phyloP scores from a whole-genome alignment of 2,329 filamentous ascomycete species.

The Grosmannia serpens region DNA sequence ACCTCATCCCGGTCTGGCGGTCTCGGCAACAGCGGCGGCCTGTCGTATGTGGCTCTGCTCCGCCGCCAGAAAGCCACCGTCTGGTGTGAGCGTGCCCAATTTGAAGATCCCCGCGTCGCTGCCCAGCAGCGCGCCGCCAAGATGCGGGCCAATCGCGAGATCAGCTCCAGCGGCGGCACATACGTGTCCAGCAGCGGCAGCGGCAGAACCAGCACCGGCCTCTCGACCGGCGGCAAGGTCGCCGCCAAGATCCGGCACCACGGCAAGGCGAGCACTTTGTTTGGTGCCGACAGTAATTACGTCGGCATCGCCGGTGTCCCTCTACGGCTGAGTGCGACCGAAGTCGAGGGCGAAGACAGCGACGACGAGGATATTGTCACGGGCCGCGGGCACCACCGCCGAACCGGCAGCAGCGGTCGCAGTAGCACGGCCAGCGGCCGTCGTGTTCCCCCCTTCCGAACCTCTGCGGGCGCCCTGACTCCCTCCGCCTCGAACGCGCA shows the following conservation, averaged over 20 bases:
- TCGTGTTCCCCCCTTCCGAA: conserved; percentile 36
- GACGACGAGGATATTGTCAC: conserved; percentile 53
- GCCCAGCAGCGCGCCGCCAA: conserved; percentile 82
- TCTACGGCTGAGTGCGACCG: conserved; percentile 84
- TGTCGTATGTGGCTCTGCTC: conserved; percentile 91
- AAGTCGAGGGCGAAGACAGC: conserved; percentile 81
- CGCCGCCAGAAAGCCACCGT: conserved; percentile 96
- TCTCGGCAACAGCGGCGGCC: conserved; percentile 17
- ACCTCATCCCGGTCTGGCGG: conserved; percentile 66
- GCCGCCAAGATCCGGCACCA: conserved; percentile 83
- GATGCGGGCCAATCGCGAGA: conserved; percentile 72
- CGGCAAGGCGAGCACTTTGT: conserved; percentile 67
- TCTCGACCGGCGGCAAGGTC: conserved; percentile 49
- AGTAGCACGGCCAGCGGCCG: conserved; percentile 51
- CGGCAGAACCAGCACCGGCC: conserved; percentile 50
- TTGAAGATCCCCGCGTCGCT: conserved; percentile 73
- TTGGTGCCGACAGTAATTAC: conserved; percentile 65
- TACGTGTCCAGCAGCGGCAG: conserved; percentile 30
- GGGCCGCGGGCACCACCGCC: conserved; percentile 49
- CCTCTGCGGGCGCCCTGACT: conserved; percentile 30
- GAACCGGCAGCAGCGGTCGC: conserved; percentile 64
- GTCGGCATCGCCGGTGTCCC: conserved; percentile 71
- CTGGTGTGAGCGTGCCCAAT: conserved; percentile 91
- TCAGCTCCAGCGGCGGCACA: conserved; percentile 49
- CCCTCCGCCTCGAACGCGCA: conserved; percentile 21